Conservation (phyloP, 2,329 filamentous ascomycete genomes). For the Penicillium sp. region DNA sequence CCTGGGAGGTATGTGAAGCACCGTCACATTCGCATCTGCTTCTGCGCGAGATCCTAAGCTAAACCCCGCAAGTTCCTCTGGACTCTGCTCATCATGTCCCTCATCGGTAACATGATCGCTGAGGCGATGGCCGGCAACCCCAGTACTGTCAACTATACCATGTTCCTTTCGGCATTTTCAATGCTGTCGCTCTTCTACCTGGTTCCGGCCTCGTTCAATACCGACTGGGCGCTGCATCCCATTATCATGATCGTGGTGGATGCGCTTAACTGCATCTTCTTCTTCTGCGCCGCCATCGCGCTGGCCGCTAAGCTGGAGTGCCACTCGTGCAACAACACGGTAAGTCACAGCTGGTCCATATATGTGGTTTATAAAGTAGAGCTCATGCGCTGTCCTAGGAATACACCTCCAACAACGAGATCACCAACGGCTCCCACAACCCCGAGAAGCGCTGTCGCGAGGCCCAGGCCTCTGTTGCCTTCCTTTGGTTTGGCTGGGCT, state of each 20-base stretch:
- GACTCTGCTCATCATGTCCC: constrained; percentile 63
- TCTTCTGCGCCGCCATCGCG: constrained; percentile 53
- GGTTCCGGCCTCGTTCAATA: constrained; percentile 47
- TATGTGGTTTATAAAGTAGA: neutral
- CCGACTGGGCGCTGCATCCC: constrained; percentile 46
- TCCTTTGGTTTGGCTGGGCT: constrained; percentile 57
- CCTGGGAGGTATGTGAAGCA: constrained; percentile 35
- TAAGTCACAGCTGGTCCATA: constrained; percentile 34
- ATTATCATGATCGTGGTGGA: constrained; percentile 51
- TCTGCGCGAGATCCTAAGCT: neutral
- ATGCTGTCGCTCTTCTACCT: constrained; percentile 55
- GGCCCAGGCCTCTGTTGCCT: constrained; percentile 55
- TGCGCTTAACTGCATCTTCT: constrained; percentile 53
- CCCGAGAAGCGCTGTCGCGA: constrained; percentile 52
- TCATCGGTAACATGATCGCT: constrained; percentile 67
- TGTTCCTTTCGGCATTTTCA: constrained; percentile 54
- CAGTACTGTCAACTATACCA: constrained; percentile 60
- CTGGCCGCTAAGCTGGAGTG: constrained; percentile 51
- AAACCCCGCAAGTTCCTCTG: constrained; percentile 57
- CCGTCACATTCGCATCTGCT: too few species aligned
- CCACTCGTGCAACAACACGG: constrained; percentile 51
- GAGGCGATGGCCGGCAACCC: constrained; percentile 58
- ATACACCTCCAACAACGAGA: constrained; percentile 48
- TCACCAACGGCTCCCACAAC: constrained; percentile 49
- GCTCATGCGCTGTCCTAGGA: constrained; percentile 29